Evolutionary conservation across 306 rosid genomes (phyloP), one percentile per base, ranked within the genome.

Genomic region (Datisca glomerata): DNA sequence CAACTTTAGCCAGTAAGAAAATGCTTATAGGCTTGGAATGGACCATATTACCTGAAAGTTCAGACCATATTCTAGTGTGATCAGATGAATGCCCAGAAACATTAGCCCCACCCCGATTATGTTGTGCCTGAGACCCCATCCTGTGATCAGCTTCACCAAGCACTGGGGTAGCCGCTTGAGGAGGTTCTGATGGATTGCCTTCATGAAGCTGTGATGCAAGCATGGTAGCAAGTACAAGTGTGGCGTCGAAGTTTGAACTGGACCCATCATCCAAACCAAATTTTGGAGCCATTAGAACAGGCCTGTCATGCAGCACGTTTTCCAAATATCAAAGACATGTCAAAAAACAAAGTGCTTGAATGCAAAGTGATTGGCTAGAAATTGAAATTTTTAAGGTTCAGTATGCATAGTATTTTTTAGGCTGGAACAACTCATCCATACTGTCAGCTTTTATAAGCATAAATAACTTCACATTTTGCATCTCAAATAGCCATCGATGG

Each of bases 141-240:
- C 71, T 53, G 51, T 60, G 67, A 57, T 77, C 78, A 52, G 68
- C 60, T 57, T 41, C 86, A 42, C 65, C 60, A 43, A 52, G 74
- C 55, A 33, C 57, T 43, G 52, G 24, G 17, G 72, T 47, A 44
- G 68, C 65, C 24, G 43, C 71, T 29, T 29, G 73, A 25, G 75
- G 80, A 64, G 77, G 85, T 67, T 75, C 80, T 53, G 74, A 36
- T 65, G 64, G 60, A 53, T 49, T 47, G 38, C 56, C 69, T 55
- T 62, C 83, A 32, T 54, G 80, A 45, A 81, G 86, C 63, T 83
- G 95, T 39, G 97, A 83, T 47, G 28, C 70, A 43, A 83, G 75
- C 97, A 89, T 89, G 57, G 95, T 83, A 41, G 97, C 97, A 71
- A 83, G 79, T 31, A 83, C 93, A 68, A 89, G 93, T 51, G 97